Evolutionary conservation across 2,329 filamentous ascomycete species (phyloP), one percentile per base, ranked within the genome.

Genomic region (Graphium sp.): DNA sequence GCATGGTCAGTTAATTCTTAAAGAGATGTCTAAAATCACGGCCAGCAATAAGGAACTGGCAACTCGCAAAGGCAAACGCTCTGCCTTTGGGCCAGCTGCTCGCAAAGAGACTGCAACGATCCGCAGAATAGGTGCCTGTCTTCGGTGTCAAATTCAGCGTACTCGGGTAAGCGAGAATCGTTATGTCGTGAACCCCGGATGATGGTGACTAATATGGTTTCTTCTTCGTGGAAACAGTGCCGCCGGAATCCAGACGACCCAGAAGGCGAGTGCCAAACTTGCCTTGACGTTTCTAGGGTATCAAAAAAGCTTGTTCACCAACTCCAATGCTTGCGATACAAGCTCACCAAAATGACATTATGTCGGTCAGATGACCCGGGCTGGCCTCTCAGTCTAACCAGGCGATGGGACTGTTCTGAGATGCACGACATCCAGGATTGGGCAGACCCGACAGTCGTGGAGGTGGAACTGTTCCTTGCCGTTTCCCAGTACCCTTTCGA

Each of bases 291-390:
- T 4, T 43, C 46, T 8, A 43, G 39, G 17, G 46, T 46, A 1
- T 62, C 58, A 0, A 55, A 53, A 22, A 66, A 60, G 35, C 55
- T 57, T 3, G 52, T 65, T 5, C 60, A 65, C 30, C 44, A 47
- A 15, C 39, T 57, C 5, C 48, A 50, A 0, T 67, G 62, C 32
- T 39, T 49, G 10, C 53, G 61, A 9, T 51, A 46, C 35, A 58
- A 56, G 35, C 42, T 66, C 8, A 50, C 47, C 15, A 49, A 57
- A 7, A 43, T 55, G 11, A 37, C 44, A 1, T 39, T 60, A 4
- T 58, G 50, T 34, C 58, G 61, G n/a, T 39, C 20, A 5, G 30
- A 32, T 10, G 17, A 10, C n/a, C 22, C 41, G 2, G 52, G 56
- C 5, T 56, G 57, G 2, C 18, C 18, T 16, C 45, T 63, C 10